A percentile compares a stretch with the other conserved stretches of the same genome.
These are phyloP conservation scores for Phanerochaete sordida DNA, from an alignment of 768 basidiomycete genomes.

Conservation along the genomic window DNA sequence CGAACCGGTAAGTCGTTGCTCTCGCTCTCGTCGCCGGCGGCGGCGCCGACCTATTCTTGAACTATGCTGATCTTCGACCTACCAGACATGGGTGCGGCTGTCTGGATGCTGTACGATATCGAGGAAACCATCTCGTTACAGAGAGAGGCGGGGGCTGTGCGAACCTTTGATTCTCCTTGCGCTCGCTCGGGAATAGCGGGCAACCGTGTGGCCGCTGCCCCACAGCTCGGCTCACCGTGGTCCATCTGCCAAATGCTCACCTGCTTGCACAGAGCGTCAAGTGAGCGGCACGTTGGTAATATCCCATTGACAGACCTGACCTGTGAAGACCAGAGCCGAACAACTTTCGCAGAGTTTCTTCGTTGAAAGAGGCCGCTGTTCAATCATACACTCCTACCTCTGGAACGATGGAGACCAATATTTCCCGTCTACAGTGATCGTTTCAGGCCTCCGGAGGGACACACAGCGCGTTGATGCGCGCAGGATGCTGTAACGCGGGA, in stretches of 20 bases:
- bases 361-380: too few relatives aligned
- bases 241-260: too few relatives aligned
- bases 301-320: too few relatives aligned
- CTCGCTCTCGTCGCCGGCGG: background rate
- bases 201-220: too few relatives aligned
- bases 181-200: too few relatives aligned
- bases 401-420: background rate
- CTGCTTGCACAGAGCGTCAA: too few relatives aligned
- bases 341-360: too few relatives aligned
- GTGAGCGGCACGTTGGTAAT: too few relatives aligned
- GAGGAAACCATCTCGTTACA: background rate
- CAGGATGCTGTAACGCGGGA: background rate
- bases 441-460: background rate
- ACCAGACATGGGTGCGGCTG: background rate
- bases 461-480: background rate
- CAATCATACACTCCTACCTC: background rate
- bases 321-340: too few relatives aligned
- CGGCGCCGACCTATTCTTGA: background rate
- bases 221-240: too few relatives aligned
- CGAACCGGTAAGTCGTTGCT: background rate
- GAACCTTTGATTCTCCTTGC: background rate
- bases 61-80: background rate
- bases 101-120: background rate
- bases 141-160: background rate
- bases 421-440: background rate